Percentiles rank a stretch among this genome's conserved stretches.
Conservation (phyloP, 345 rosid species). For the Pugionium cornutum region DNA sequence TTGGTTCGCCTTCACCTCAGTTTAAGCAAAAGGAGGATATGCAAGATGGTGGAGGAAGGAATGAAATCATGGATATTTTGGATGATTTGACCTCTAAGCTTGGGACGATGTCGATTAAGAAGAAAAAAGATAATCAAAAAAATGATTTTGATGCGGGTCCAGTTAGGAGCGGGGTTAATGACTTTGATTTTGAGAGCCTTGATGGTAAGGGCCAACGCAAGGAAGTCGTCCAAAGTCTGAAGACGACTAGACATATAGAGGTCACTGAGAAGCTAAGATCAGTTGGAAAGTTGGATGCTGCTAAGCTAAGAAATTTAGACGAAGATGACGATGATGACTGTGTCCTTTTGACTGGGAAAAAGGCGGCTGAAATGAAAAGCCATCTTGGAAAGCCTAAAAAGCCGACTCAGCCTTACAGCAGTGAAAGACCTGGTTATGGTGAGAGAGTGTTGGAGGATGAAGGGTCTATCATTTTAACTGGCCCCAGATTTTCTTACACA, state of each 20-base stretch:
- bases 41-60: conserved; percentile 32
- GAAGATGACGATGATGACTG: conserved; percentile 50
- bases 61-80: conserved; percentile 79
- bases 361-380: conserved; percentile 32
- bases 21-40: conserved; percentile 33
- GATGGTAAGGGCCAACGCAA: conserved; percentile 33
- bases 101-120: conserved; percentile 74
- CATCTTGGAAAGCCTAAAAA: conserved; percentile 37
- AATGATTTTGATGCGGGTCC: conserved; percentile 25
- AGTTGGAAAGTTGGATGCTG: conserved; percentile 45
- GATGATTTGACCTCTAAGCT: conserved; percentile 73
- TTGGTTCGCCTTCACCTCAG: conserved; percentile 60
- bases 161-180: conserved; percentile 11
- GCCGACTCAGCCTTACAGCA: conserved; percentile 34
- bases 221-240: conserved; percentile 30
- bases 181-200: conserved; percentile 46
- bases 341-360: conserved; percentile 45
- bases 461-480: conserved; percentile 53
- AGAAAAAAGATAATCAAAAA: conserved; percentile 38
- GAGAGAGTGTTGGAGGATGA: conserved; percentile 47
- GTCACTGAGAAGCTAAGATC: conserved; percentile 44
- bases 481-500: conserved; percentile 51
- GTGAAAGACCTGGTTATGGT: conserved; percentile 41
- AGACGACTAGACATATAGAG: conserved; percentile 41
- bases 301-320: conserved; percentile 41